A percentile compares a stretch with the other conserved stretches of the same genome.
These are phyloP conservation scores for Earliella scabrosa DNA, from an alignment of 1,284 basidiomycete genomes.

Conservation along the genomic window DNA sequence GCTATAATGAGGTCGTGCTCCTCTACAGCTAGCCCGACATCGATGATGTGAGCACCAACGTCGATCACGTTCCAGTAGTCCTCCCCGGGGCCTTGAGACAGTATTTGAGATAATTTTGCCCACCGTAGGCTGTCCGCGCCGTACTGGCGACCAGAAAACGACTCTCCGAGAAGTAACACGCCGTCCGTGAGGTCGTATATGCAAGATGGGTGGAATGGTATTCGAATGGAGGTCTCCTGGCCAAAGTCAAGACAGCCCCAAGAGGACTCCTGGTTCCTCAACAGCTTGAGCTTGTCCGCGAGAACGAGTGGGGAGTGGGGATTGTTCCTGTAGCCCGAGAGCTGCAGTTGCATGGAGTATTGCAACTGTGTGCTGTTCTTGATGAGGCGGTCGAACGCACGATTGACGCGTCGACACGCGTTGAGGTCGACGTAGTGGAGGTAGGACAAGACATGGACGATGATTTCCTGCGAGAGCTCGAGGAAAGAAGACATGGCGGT, in stretches of 20 bases:
- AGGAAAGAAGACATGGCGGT: conserved; percentile 25
- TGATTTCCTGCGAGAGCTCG: conserved; percentile 42
- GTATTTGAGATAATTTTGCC: conserved; percentile 2
- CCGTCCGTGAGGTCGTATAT: conserved; percentile 51
- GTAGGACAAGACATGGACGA: conserved; percentile 38
- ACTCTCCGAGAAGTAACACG: conserved; percentile 46
- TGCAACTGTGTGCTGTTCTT: conserved; percentile 36
- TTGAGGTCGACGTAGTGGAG: conserved; percentile 36
- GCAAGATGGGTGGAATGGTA: conserved; percentile 29
- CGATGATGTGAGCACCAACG: conserved; percentile 31
- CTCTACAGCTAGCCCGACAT: conserved; percentile 49
- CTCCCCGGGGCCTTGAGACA: background rate
- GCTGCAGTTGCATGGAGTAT: conserved; percentile 39
- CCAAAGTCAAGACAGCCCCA: conserved; percentile 26
- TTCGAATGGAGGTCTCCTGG: conserved; percentile 11
- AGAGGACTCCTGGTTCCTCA: conserved; percentile 35
- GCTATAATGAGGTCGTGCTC: conserved; percentile 55
- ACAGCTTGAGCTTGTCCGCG: conserved; percentile 34
- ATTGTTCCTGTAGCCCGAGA: conserved; percentile 41
- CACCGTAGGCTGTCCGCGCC: conserved; percentile 18
- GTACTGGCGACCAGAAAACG: conserved; percentile 10
- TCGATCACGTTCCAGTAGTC: conserved; percentile 39
- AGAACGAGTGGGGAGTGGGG: conserved; percentile 28
- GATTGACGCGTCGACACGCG: conserved; percentile 32
- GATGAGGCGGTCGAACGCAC: conserved; percentile 34